Evolutionary conservation across 257 asterid species (phyloP).

Genomic region (Lycium ferocissimum): DNA sequence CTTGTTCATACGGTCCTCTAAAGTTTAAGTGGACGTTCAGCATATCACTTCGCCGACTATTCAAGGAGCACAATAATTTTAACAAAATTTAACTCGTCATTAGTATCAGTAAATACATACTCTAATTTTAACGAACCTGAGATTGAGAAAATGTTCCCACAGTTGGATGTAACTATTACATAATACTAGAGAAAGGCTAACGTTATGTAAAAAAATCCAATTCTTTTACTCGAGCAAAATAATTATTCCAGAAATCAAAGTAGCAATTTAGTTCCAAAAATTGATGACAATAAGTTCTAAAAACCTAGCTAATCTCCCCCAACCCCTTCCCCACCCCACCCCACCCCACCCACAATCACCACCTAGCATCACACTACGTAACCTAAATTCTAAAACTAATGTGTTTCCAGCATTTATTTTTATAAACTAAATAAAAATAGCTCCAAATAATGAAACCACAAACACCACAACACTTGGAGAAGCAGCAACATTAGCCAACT

Average conservation of each 20-base stretch:
- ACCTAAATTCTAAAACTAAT: neutral
- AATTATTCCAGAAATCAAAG: neutral
- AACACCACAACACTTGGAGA: neutral
- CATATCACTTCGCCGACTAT: too few species aligned
- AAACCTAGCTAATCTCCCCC: neutral
- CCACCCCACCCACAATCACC: neutral
- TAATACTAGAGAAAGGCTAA: too few species aligned
- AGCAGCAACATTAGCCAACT: neutral
- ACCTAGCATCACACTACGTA: neutral
- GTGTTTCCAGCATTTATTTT: neutral
- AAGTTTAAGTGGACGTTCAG: too few species aligned
- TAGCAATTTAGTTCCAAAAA: neutral
- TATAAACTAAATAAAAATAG: conserved; percentile 29
- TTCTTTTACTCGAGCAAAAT: too few species aligned
- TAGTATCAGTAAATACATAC: too few species aligned
- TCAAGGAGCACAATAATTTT: too few species aligned
- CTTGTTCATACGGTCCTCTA: too few species aligned
- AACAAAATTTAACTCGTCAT: too few species aligned
- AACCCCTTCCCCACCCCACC: neutral
- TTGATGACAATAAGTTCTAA: neutral
- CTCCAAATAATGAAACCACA: conserved; percentile 37
- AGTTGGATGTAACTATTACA: too few species aligned
- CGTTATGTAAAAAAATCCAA: too few species aligned
- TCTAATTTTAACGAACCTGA: too few species aligned
- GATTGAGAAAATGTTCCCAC: too few species aligned